These are phyloP conservation scores for Beauveria rudraprayagi DNA, from an alignment of 2,329 filamentous ascomycete genomes.

Conservation along the genomic window DNA sequence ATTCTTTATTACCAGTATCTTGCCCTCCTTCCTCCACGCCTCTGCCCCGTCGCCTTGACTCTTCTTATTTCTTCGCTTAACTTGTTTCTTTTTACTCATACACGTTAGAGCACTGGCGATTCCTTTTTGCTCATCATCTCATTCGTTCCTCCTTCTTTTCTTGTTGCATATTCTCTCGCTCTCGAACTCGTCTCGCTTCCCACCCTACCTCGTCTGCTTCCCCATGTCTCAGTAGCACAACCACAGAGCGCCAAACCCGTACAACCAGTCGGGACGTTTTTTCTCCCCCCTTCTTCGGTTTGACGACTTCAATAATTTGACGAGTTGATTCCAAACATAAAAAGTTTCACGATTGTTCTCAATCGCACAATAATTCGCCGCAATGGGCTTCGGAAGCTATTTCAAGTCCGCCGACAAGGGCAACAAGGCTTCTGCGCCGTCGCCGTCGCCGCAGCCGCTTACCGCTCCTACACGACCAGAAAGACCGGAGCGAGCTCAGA, in stretches of 20 bases:
- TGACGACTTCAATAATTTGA: slow-evolving; percentile 2
- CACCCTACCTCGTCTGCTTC: neutral
- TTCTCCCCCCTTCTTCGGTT: neutral
- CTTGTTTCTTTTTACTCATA: neutral
- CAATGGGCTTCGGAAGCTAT: slow-evolving; percentile 55
- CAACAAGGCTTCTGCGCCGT: slow-evolving; percentile 12
- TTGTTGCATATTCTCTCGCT: neutral
- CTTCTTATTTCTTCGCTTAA: neutral
- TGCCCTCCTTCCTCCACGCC: neutral
- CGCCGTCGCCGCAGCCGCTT: slow-evolving; percentile 10
- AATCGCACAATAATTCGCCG: slow-evolving; percentile 9
- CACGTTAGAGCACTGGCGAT: neutral
- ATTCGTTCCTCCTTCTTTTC: neutral
- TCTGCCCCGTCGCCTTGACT: neutral
- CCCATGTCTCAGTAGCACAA: neutral
- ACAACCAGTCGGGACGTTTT: neutral
- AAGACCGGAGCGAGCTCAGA: slow-evolving; percentile 18
- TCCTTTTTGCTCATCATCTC: neutral
- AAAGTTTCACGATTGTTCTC: neutral
- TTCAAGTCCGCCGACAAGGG: slow-evolving; percentile 42
- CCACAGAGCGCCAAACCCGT: neutral
- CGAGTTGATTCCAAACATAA: neutral
- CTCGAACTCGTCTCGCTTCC: neutral
- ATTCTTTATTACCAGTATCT: slow-evolving; percentile 4
- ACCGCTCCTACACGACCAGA: slow-evolving; percentile 15